Percentiles rank a stretch among this genome's conserved stretches.
Conservation (phyloP, 176 grass and related monocot species). For the Bonia amplexicaulis region DNA sequence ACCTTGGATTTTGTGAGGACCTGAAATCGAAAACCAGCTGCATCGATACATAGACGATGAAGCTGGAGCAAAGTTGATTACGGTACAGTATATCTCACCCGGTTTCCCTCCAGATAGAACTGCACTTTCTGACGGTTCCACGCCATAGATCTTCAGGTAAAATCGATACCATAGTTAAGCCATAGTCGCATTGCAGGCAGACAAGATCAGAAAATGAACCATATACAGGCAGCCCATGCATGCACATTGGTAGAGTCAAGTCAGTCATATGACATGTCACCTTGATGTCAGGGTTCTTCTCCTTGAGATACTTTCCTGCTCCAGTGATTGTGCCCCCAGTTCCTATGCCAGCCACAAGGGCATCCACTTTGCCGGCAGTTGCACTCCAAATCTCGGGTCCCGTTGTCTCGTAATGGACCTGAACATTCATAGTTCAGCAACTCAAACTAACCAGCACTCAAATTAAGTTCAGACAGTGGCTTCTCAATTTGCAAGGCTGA, state of each 20-base stretch:
- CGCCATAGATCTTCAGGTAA: constrained; percentile 44
- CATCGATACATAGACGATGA: not conserved
- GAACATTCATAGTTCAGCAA: not conserved
- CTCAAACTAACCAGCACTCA: not conserved
- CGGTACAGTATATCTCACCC: constrained; percentile 6
- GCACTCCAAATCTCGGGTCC: constrained; percentile 68
- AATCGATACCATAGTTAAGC: not conserved
- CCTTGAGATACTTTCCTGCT: constrained; percentile 57
- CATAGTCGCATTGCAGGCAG: not conserved
- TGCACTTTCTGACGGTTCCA: constrained; percentile 64
- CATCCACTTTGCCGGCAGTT: constrained; percentile 51
- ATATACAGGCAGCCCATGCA: not conserved
- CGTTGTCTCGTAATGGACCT: constrained; percentile 77
- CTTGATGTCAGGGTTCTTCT: constrained; percentile 56
- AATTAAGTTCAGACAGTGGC: not conserved
- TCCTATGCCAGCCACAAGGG: constrained; percentile 67
- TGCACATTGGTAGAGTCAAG: too few species aligned
- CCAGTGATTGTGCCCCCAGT: constrained; percentile 72
- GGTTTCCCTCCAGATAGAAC: constrained; percentile 66
- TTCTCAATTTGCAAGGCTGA: too few species aligned
- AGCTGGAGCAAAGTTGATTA: not conserved
- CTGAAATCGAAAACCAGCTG: not conserved
- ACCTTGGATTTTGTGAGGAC: constrained; percentile 79
- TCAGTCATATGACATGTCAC: not conserved
- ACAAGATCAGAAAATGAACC: not conserved